phyloP scores from a whole-genome alignment of 2,329 filamentous ascomycete species.

The Pseudogymnoascus sp. region DNA sequence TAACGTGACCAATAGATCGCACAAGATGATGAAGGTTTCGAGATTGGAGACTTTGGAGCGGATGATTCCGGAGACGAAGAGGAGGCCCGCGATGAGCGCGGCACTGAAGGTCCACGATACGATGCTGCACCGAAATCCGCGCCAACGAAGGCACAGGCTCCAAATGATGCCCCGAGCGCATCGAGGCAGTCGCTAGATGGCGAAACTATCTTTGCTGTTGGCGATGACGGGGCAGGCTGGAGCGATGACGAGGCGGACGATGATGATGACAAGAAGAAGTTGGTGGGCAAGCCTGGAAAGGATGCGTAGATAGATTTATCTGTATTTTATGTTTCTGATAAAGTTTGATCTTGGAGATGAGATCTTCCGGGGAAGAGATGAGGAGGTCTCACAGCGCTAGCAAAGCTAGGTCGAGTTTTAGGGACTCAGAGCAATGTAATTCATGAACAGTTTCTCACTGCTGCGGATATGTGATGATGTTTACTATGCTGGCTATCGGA shows the following conservation, averaged over 20 bases:
- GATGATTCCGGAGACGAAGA: conserved; percentile 58
- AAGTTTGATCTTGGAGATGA: background rate
- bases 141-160: conserved; percentile 18
- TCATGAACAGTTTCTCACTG: background rate
- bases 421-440: conserved; percentile 5
- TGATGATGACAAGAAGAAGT: conserved; percentile 42
- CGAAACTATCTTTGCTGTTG: conserved; percentile 93
- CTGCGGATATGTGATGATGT: no score
- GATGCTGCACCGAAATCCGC: conserved; percentile 21
- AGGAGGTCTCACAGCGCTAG: background rate
- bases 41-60: conserved; percentile 83
- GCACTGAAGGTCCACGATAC: conserved; percentile 29
- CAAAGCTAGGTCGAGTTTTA: background rate
- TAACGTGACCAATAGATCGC: conserved; percentile 54
- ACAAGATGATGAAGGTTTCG: conserved; percentile 97
- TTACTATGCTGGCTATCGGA: no score
- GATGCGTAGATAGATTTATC: conserved; percentile 5
- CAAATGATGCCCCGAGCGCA: conserved; percentile 27
- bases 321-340: conserved; percentile 9
- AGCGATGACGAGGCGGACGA: conserved; percentile 65
- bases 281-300: conserved; percentile 37
- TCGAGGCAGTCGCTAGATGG: conserved; percentile 62
- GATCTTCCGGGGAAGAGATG: background rate
- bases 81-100: conserved; percentile 40
- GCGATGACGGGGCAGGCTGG: conserved; percentile 70